A percentile compares a stretch with the other conserved stretches of the same genome.
Evolutionary conservation across 2,329 filamentous ascomycete species (phyloP).

Genomic region (Fusarium citri): DNA sequence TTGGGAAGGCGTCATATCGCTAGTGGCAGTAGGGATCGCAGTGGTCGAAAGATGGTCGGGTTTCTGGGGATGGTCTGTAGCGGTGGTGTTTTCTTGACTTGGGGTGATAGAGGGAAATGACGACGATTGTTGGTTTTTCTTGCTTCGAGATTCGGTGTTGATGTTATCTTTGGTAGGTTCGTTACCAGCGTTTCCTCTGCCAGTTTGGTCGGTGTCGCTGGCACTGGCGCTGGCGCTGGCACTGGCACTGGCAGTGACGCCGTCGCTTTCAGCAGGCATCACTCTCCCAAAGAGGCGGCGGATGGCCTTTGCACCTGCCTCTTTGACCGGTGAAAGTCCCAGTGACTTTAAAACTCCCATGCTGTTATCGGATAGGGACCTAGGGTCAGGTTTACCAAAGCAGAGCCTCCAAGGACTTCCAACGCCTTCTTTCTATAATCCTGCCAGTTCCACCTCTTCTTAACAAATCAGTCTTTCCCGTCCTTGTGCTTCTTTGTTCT

Average conservation of each 20-base stretch:
- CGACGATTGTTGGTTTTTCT: background rate
- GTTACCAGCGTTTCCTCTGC: conserved; percentile 22
- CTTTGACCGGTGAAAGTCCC: conserved; percentile 48
- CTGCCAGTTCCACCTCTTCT: background rate
- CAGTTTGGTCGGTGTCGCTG: conserved; percentile 34
- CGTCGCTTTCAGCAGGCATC: conserved; percentile 40
- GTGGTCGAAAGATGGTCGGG: background rate
- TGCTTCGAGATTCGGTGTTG: conserved; percentile 13
- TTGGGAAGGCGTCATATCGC: conserved; percentile 39
- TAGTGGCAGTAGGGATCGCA: conserved; percentile 1
- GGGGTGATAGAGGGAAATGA: background rate
- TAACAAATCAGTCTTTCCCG: background rate
- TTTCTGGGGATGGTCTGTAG: background rate
- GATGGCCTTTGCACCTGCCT: conserved; percentile 46
- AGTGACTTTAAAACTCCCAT: conserved; percentile 49
- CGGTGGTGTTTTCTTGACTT: background rate
- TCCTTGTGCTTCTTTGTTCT: background rate
- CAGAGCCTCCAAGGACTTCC: background rate
- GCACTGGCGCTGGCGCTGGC: conserved; percentile 23
- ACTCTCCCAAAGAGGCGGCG: conserved; percentile 49
- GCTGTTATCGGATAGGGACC: background rate
- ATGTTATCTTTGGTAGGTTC: conserved; percentile 4
- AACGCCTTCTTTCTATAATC: background rate
- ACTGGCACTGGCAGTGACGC: conserved; percentile 12
- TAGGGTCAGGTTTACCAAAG: background rate